Conservation (phyloP, 2,329 filamentous ascomycete genomes). For the Nannizziopsis arthrosporioides region DNA sequence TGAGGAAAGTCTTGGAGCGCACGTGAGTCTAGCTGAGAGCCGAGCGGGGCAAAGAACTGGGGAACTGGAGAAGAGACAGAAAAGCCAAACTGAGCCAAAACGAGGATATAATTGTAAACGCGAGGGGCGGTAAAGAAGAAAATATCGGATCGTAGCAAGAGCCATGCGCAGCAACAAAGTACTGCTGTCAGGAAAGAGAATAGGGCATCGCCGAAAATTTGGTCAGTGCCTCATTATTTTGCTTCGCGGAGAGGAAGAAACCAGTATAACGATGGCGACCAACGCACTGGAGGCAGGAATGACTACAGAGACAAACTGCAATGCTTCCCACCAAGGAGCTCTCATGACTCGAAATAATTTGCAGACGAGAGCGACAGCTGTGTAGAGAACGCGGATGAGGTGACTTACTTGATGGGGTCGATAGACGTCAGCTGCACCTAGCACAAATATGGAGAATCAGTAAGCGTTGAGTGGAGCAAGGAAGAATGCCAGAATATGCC, state of each 20-base stretch:
- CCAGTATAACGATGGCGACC: no score
- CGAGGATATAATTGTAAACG: background rate
- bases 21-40: constrained; percentile 7
- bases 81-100: background rate
- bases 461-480: constrained; percentile 1
- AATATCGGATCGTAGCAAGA: no score
- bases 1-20: constrained; percentile 7
- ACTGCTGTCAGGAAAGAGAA: no score
- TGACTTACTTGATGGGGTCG: constrained; percentile 37
- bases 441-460: constrained; percentile 7
- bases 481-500: background rate
- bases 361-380: background rate
- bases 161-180: no score
- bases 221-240: no score
- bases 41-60: constrained; percentile 8
- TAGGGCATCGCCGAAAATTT: no score
- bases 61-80: constrained; percentile 12
- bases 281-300: no score
- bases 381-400: background rate
- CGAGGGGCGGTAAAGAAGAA: no score
- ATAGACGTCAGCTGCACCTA: constrained; percentile 36
- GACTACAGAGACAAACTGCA: no score
- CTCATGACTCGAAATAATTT: background rate
- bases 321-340: background rate
- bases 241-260: no score